Evolutionary conservation across 148 eudicot species (phyloP).

Genomic region (Suaeda aralocaspica): DNA sequence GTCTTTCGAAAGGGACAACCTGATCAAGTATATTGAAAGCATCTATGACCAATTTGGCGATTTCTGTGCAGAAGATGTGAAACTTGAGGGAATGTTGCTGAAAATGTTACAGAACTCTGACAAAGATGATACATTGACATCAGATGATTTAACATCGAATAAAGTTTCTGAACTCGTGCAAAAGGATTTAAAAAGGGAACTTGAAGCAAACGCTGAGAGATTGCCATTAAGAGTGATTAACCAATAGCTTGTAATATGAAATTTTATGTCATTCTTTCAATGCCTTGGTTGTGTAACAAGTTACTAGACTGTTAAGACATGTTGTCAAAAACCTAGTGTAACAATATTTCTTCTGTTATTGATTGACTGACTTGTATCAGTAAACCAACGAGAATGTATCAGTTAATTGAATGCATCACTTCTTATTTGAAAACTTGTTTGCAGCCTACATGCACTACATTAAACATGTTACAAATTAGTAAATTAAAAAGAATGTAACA

Average conservation of each 20-base stretch:
- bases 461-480: too few relatives aligned
- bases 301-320: neutral
- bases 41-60: constrained; percentile 29
- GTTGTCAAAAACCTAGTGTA: constrained; percentile 13
- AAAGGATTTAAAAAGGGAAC: constrained; percentile 23
- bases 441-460: too few relatives aligned
- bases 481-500: too few relatives aligned
- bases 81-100: constrained; percentile 38
- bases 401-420: neutral
- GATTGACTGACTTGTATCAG: constrained; percentile 2
- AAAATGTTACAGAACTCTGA: constrained; percentile 27
- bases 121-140: constrained; percentile 12
- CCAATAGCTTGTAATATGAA: constrained; percentile 18
- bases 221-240: constrained; percentile 46
- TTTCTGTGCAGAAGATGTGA: constrained; percentile 36
- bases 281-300: constrained; percentile 15
- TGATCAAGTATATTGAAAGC: constrained; percentile 39
- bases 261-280: neutral
- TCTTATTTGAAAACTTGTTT: neutral
- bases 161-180: constrained; percentile 2
- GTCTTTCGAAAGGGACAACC: constrained; percentile 37
- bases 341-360: constrained; percentile 7
- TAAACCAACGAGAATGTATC: neutral
- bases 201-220: constrained; percentile 32
- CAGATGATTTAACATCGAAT: constrained; percentile 5